phyloP scores from a whole-genome alignment of 352 stramenopile species.

The Phytophthora tubulina region DNA sequence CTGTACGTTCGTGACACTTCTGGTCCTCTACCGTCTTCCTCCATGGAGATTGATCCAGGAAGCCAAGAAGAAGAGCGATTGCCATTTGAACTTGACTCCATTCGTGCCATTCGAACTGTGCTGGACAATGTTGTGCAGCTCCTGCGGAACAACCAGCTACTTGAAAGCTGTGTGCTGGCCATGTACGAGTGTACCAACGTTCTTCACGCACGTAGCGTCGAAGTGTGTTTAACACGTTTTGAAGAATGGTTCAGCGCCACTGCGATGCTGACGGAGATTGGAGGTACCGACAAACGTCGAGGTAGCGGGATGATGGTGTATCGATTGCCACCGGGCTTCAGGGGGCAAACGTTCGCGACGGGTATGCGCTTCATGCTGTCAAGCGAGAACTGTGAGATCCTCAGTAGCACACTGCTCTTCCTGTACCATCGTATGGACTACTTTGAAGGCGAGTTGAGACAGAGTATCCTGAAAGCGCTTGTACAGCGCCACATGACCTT shows the following conservation, averaged over 20 bases:
- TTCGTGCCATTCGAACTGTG: constrained; percentile 63
- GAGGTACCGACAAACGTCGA: constrained; percentile 27
- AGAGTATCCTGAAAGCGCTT: constrained; percentile 73
- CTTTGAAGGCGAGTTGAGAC: constrained; percentile 74
- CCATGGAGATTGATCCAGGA: constrained; percentile 42
- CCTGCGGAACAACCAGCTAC: constrained; percentile 66
- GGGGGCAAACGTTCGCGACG: constrained; percentile 61
- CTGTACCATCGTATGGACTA: constrained; percentile 81
- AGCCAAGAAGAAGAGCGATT: constrained; percentile 42
- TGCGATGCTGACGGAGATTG: constrained; percentile 41
- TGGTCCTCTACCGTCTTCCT: constrained; percentile 43
- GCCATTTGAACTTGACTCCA: constrained; percentile 61
- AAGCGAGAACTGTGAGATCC: constrained; percentile 78
- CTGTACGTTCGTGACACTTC: constrained; percentile 58
- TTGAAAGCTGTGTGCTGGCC: constrained; percentile 73
- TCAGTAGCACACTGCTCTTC: constrained; percentile 71
- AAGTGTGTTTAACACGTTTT: constrained; percentile 63
- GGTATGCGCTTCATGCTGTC: constrained; percentile 77
- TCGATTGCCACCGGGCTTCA: constrained; percentile 54
- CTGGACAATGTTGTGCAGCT: constrained; percentile 64
- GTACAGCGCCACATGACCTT: constrained; percentile 82
- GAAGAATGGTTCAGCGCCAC: constrained; percentile 76
- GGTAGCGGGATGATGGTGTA: constrained; percentile 49
- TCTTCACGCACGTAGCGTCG: constrained; percentile 68
- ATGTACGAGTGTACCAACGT: constrained; percentile 84